These are phyloP conservation scores for Tuber borchii DNA, from an alignment of 495 filamentous ascomycete genomes.

Conservation along the genomic window DNA sequence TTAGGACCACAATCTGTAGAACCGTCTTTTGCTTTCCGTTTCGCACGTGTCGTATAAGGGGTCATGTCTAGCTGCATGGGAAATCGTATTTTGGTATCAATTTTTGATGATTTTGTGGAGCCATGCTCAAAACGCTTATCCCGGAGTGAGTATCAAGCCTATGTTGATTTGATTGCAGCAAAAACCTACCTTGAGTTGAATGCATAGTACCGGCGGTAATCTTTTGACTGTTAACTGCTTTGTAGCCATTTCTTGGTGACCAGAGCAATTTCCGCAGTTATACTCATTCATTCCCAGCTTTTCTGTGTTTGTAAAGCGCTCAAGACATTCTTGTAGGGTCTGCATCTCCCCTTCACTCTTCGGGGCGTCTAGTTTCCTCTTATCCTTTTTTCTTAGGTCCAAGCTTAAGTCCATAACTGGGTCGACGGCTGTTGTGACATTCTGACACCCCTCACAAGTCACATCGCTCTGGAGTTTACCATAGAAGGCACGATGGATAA, in stretches of 20 bases:
- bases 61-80: constrained; percentile 81
- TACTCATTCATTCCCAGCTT: constrained; percentile 71
- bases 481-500: constrained; percentile 83
- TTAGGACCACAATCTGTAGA: constrained; percentile 40
- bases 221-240: constrained; percentile 73
- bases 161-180: neutral
- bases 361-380: constrained; percentile 40
- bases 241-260: constrained; percentile 60
- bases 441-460: constrained; percentile 75
- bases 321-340: constrained; percentile 67
- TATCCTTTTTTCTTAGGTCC: constrained; percentile 58
- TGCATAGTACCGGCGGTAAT: constrained; percentile 77
- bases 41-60: constrained; percentile 67
- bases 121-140: constrained; percentile 70
- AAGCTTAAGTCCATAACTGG: constrained; percentile 82
- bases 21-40: constrained; percentile 38
- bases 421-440: constrained; percentile 69
- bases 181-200: constrained; percentile 72
- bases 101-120: constrained; percentile 62
- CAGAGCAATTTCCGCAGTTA: constrained; percentile 68
- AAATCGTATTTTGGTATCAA: constrained; percentile 73
- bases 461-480: constrained; percentile 79
- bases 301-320: constrained; percentile 66
- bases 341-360: constrained; percentile 44
- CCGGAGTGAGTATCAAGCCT: neutral